A percentile compares a stretch with the other conserved stretches of the same genome.
Conservation (phyloP, 2,329 filamentous ascomycete species). For the Zymoseptoria pseudotritici region DNA sequence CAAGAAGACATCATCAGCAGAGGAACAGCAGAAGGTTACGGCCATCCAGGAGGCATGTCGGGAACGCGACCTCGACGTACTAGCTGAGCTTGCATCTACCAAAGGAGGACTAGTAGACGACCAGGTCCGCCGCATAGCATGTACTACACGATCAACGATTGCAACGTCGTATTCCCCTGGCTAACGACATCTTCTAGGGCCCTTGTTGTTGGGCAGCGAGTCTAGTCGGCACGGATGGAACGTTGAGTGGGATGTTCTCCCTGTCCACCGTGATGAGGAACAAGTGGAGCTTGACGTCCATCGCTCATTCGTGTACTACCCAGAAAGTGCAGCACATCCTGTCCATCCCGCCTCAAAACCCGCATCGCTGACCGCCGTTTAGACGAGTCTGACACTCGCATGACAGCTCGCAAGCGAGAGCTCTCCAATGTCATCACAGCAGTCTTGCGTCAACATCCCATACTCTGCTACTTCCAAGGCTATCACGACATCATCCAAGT, state of each 20-base stretch:
- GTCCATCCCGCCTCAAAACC: not conserved
- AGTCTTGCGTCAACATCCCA: constrained; percentile 71
- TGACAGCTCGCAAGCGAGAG: constrained; percentile 64
- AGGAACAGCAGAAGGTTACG: constrained; percentile 8
- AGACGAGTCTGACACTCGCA: constrained; percentile 63
- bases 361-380: constrained; percentile 6
- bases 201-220: constrained; percentile 45
- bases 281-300: constrained; percentile 91
- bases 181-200: constrained; percentile 45
- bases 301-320: constrained; percentile 96
- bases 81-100: constrained; percentile 38
- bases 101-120: constrained; percentile 42
- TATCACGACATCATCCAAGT: constrained; percentile 99
- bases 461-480: constrained; percentile 93
- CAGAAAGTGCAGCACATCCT: constrained; percentile 53
- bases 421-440: constrained; percentile 73
- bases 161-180: not conserved
- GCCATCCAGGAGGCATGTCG: constrained; percentile 37
- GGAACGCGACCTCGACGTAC: constrained; percentile 31
- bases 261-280: constrained; percentile 75
- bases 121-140: constrained; percentile 61
- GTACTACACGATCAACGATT: constrained; percentile 46
- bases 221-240: constrained; percentile 9
- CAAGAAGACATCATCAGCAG: constrained; percentile 3
- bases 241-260: constrained; percentile 53